These are phyloP conservation scores for Stemphylium lycopersici DNA, from an alignment of 2,329 filamentous ascomycete species.

Conservation along the genomic window DNA sequence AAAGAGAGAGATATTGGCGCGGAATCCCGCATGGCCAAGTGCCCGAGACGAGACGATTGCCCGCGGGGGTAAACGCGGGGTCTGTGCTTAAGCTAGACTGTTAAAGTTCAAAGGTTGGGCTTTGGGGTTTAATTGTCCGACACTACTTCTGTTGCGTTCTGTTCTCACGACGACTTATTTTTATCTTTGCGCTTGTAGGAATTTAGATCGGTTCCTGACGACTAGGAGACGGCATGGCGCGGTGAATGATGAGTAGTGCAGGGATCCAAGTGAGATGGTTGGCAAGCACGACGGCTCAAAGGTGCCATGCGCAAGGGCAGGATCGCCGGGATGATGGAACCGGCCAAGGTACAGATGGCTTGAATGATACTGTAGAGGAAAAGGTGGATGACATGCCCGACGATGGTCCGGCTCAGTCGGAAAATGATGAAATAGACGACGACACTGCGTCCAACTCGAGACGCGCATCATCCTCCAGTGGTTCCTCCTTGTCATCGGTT, in stretches of 20 bases:
- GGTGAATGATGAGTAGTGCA: constrained; percentile 20
- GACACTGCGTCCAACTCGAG: not conserved
- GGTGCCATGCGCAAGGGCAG: constrained; percentile 3
- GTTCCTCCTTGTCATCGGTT: constrained; percentile 4
- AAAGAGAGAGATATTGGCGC: not conserved
- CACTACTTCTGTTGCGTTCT: not conserved
- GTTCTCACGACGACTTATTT: not conserved
- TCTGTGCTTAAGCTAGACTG: constrained; percentile 32
- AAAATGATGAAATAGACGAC: not conserved
- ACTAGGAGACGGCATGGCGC: not conserved
- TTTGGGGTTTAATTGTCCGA: too few relatives aligned
- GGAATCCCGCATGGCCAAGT: constrained; percentile 17
- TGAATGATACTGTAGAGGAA: not conserved
- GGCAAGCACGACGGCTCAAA: constrained; percentile 25
- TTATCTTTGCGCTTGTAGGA: too few relatives aligned
- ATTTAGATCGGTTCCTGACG: too few relatives aligned
- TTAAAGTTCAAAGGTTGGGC: too few relatives aligned
- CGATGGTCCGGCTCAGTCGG: not conserved
- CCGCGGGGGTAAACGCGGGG: constrained; percentile 6
- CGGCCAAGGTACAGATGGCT: not conserved
- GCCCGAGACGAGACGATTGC: not conserved
- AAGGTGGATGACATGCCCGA: not conserved
- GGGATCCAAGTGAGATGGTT: constrained; percentile 27
- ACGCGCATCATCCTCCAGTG: not conserved
- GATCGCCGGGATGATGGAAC: not conserved